Evolutionary conservation across 345 rosid genomes (phyloP).

Genomic region (Eutrema yunnanense): DNA sequence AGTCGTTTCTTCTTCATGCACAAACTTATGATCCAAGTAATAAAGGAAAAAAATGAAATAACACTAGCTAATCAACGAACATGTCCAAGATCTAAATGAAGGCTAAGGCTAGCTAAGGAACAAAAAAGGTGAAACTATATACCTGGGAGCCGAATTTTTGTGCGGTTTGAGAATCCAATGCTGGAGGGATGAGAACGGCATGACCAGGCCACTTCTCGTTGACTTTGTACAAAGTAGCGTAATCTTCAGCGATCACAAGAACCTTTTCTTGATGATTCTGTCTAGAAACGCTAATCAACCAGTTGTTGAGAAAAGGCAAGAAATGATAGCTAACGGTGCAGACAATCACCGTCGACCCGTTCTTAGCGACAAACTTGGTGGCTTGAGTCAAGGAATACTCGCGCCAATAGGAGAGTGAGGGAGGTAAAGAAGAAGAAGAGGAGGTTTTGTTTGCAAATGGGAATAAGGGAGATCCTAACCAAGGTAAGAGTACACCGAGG

Average conservation of each 20-base stretch:
- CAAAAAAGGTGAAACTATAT: background rate
- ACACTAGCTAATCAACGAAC: background rate
- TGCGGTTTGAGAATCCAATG: background rate
- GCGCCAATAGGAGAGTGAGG: slow-evolving; percentile 44
- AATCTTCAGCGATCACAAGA: background rate
- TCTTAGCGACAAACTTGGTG: slow-evolving; percentile 61
- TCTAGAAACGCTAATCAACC: background rate
- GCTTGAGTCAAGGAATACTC: slow-evolving; percentile 65
- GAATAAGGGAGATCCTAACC: slow-evolving; percentile 42
- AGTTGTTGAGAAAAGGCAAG: background rate
- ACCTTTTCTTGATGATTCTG: background rate
- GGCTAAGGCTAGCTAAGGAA: background rate
- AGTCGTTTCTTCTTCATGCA: background rate
- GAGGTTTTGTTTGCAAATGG: slow-evolving; percentile 28
- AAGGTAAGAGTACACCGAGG: slow-evolving; percentile 58
- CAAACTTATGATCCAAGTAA: background rate
- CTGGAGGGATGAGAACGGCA: slow-evolving; percentile 1
- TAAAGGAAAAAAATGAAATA: background rate
- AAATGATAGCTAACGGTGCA: background rate
- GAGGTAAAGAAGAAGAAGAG: background rate
- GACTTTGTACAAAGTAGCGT: background rate
- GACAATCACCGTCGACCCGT: background rate
- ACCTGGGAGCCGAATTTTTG: background rate
- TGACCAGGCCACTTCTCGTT: slow-evolving; percentile 1
- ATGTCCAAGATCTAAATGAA: background rate